phyloP scores from a whole-genome alignment of 257 asterid genomes.

The Petunia axillaris region DNA sequence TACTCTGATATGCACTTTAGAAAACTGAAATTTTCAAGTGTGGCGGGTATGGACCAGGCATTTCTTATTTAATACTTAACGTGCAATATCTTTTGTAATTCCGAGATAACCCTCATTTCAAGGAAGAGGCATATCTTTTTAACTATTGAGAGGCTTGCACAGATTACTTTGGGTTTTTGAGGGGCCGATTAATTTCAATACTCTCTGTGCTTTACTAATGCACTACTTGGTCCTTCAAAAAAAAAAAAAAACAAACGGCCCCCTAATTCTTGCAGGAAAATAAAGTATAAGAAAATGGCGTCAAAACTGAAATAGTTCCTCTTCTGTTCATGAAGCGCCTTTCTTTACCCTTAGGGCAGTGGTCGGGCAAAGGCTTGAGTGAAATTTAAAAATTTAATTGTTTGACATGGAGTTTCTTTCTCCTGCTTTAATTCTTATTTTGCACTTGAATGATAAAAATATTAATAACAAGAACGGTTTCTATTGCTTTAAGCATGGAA shows the following conservation, averaged over 20 bases:
- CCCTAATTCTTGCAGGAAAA: background rate
- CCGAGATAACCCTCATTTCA: background rate
- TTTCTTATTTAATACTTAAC: background rate
- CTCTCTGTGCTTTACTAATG: background rate
- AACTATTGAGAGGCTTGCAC: background rate
- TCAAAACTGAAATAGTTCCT: background rate
- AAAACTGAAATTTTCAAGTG: slow-evolving; percentile 24
- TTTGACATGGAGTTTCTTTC: background rate
- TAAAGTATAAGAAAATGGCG: background rate
- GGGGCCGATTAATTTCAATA: background rate
- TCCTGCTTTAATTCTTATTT: slow-evolving; percentile 1
- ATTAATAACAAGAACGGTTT: background rate
- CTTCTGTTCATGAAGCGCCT: background rate
- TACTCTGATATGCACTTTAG: slow-evolving; percentile 10
- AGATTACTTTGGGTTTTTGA: background rate
- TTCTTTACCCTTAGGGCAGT: background rate
- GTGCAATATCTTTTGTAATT: background rate
- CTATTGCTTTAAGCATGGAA: slow-evolving; percentile 12
- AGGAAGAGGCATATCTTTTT: slow-evolving; percentile 13
- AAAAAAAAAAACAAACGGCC: background rate
- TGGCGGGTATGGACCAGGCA: background rate
- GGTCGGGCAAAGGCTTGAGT: background rate
- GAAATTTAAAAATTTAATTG: slow-evolving; percentile 12
- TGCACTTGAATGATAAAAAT: background rate
- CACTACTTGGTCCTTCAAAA: background rate